Evolutionary conservation across 169 alveolate species (phyloP).

Genomic region (Theileria sp.): DNA sequence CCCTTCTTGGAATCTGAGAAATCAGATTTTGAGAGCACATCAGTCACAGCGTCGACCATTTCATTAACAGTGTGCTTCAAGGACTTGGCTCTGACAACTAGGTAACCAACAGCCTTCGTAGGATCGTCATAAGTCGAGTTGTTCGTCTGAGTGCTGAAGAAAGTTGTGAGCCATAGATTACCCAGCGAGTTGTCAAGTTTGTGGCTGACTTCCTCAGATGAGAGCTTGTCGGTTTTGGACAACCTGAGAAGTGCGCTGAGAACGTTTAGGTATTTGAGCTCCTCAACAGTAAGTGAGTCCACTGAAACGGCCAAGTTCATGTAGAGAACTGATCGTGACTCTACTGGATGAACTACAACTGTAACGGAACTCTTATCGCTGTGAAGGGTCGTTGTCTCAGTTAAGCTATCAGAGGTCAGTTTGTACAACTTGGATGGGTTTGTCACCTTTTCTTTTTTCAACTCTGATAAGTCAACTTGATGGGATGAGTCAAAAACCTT

Average conservation of each 20-base stretch:
- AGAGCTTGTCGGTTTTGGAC: slow-evolving; percentile 65
- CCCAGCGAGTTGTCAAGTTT: slow-evolving; percentile 69
- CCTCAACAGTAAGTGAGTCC: slow-evolving; percentile 68
- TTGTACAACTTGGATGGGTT: slow-evolving; percentile 64
- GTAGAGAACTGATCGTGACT: slow-evolving; percentile 69
- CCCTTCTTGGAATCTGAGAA: slow-evolving; percentile 70
- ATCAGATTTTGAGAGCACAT: slow-evolving; percentile 61
- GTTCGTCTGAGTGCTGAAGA: slow-evolving; percentile 59
- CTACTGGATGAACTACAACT: slow-evolving; percentile 67
- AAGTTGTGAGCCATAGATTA: slow-evolving; percentile 48
- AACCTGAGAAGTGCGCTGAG: slow-evolving; percentile 63
- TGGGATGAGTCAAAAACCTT: slow-evolving; percentile 68
- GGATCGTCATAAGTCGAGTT: slow-evolving; percentile 54
- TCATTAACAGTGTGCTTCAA: slow-evolving; percentile 63
- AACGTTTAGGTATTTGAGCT: slow-evolving; percentile 62
- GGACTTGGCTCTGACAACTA: slow-evolving; percentile 67
- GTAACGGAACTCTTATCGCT: slow-evolving; percentile 13
- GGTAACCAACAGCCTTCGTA: slow-evolving; percentile 64
- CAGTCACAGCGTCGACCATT: slow-evolving; percentile 67
- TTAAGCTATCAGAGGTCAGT: slow-evolving; percentile 27
- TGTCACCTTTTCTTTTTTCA: slow-evolving; percentile 54
- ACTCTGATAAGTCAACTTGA: slow-evolving; percentile 61
- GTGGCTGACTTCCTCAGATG: slow-evolving; percentile 73
- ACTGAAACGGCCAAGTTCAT: slow-evolving; percentile 67
- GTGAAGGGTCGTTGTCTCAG: slow-evolving; percentile 7